Base-by-base conservation (phyloP, 495 filamentous ascomycete genomes). In the Massariosphaeria phaeospora region DNA sequence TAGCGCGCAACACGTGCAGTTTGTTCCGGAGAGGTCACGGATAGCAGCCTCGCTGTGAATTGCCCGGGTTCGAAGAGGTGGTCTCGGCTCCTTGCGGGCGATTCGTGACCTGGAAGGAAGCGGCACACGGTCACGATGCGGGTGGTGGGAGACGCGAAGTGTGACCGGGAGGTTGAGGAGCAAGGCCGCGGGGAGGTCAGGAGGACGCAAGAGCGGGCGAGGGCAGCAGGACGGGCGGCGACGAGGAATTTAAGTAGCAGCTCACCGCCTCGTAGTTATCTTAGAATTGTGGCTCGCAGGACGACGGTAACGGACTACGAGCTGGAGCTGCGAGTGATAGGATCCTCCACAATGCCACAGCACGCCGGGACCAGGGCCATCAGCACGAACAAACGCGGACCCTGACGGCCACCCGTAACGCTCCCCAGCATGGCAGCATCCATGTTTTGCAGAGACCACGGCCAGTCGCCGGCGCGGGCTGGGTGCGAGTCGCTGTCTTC, bases 261-360 rank as follows among this genome's bases (percentile, higher is more conserved):
- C 53, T 41, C 53, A 49, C 53, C 53, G 53, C 36, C 41, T 45
- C 23, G 6, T 34, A 25, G 34, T 42, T 42, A 57, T 36, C n/a
- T n/a, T n/a, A n/a, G n/a, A n/a, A 54, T 36, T 47, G 18, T 30
- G 48, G 34, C 29, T 24, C 31, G 35, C 33, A 40, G 13, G 33
- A 47, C n/a, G n/a, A n/a, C n/a, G n/a, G n/a, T n/a, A n/a, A n/a
- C 43, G 4, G 21, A 39, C 42, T 30, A 45, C 42, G 42, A 26
- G 20, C 17, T 43, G 12, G 13, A 23, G 15, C 40, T 25, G n/a
- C 13, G 8, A 13, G 7, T 8, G 2, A 10, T 36, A 18, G 26
- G 24, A 42, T 43, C 49, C 36, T 43, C 47, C 33, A n/a, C 38
- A 13, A 50, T 52, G 36, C 48, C 35, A 42, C 23, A 30, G 24